Base-by-base conservation (phyloP, 2,329 filamentous ascomycete genomes). In the Kalaharituber pfeilii region DNA sequence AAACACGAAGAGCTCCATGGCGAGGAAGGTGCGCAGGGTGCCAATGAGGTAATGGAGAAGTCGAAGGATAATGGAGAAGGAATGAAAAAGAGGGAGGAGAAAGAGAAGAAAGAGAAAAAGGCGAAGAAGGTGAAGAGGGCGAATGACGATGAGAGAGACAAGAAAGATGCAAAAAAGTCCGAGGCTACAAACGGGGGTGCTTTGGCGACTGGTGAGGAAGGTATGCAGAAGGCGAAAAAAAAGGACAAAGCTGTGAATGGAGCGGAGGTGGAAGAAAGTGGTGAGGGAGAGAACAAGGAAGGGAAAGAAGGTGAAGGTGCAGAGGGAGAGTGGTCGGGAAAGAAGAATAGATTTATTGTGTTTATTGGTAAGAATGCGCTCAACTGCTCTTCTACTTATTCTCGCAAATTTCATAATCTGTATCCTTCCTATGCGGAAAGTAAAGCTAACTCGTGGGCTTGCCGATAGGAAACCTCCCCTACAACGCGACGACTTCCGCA, bases 381-480 rank as follows among this genome's bases (percentile, higher is more conserved):
- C 8, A 20, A 15, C 9, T 22, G 42, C 11, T 47, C 24, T 22
- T 13, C 24, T 8, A 22, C 42, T 15, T 47, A 15, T 22, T 11
- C 24, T 9, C 13, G 42, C 24, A 47, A 13, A 22, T 47, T 47
- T 22, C 13, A 47, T 47, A 11, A 11, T 22, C 13, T 47, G 11
- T 8, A 20, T 22, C 20, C 15, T 22, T 7, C 49, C 26, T 28
- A 29, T 18, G 4, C 29, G 4, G 6, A 5, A 20, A n/a, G 3
- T 22, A 47, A 7, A n/a, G 30, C 30, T 22, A 51, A 18, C 24
- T 51, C 45, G 42, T 39, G 22, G 15, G 18, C 36, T 25, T n/a
- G 45, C 30, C 20, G 26, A 15, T 49, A 77, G 86, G 89, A 67
- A 95, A 95, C 71, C 81, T 96, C 5, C 89, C 89, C 50, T 95